Evolutionary conservation across 805 yeast species (phyloP).

Genomic region (Vanderwaltozyma verrucispora): DNA sequence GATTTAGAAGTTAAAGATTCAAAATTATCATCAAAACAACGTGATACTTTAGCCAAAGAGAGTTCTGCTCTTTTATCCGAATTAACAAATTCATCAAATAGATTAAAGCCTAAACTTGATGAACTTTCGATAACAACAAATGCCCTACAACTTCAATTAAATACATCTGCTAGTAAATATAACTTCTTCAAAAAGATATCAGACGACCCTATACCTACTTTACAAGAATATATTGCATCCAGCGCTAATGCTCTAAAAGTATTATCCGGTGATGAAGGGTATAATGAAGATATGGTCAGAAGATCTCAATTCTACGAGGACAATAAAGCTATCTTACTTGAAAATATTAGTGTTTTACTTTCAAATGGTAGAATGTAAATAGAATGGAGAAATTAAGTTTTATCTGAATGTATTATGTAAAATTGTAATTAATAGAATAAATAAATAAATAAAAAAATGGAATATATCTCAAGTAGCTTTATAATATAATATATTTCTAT

Average conservation of each 20-base stretch:
- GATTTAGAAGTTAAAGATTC: constrained; percentile 56
- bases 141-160: constrained; percentile 40
- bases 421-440: constrained; percentile 2
- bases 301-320: constrained; percentile 61
- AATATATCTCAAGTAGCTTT: no score
- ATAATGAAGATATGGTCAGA: constrained; percentile 81
- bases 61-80: constrained; percentile 23
- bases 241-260: constrained; percentile 81
- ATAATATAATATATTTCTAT: no score
- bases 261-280: constrained; percentile 80
- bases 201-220: constrained; percentile 65
- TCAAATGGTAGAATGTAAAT: constrained; percentile 28
- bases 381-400: not conserved
- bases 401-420: not conserved
- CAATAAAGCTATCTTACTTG: constrained; percentile 64
- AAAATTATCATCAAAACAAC: constrained; percentile 20
- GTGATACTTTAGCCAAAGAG: constrained; percentile 18
- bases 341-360: constrained; percentile 69
- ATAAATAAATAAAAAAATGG: not conserved
- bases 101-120: constrained; percentile 32
- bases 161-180: constrained; percentile 50
- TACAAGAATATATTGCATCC: constrained; percentile 64
- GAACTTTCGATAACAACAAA: constrained; percentile 35
- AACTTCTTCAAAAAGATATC: constrained; percentile 68
- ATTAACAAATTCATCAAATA: constrained; percentile 21